These are phyloP conservation scores for Cyclotella cryptica DNA, from an alignment of 108 stramenopile species.

Conservation along the genomic window DNA sequence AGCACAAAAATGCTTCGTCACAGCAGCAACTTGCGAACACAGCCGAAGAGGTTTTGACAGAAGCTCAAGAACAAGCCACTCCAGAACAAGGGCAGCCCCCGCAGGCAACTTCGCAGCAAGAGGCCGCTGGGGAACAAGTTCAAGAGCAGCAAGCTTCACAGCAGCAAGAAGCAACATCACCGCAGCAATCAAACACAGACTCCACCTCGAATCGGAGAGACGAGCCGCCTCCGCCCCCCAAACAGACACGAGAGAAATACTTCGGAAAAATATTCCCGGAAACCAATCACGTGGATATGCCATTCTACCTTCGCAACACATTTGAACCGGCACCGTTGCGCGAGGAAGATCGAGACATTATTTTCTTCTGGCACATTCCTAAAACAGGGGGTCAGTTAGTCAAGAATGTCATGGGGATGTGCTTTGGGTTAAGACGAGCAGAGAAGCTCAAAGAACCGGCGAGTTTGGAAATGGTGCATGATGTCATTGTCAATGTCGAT, in stretches of 20 bases:
- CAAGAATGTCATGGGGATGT: slow-evolving; percentile 23
- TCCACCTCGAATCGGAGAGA: not conserved
- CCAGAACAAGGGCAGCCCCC: not conserved
- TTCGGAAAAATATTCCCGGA: slow-evolving; percentile 17
- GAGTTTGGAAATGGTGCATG: slow-evolving; percentile 12
- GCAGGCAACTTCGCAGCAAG: not conserved
- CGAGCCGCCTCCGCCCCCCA: not conserved
- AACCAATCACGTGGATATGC: slow-evolving; percentile 17
- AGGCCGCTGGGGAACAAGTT: not conserved
- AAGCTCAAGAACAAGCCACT: not conserved
- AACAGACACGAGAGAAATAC: slow-evolving; percentile 9
- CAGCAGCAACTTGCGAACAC: not conserved
- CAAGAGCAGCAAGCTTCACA: not conserved
- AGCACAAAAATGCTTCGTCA: not conserved
- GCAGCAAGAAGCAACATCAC: not conserved
- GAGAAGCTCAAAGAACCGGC: slow-evolving; percentile 27
- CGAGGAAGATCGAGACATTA: slow-evolving; percentile 9
- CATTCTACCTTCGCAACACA: slow-evolving; percentile 24
- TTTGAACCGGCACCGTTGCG: slow-evolving; percentile 5
- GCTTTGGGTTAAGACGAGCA: slow-evolving; percentile 18
- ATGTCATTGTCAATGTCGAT: slow-evolving; percentile 26
- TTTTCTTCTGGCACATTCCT: slow-evolving; percentile 33
- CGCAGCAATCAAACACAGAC: not conserved
- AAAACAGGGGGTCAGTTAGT: slow-evolving; percentile 20
- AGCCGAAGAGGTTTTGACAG: not conserved